Percentiles rank a stretch among this genome's conserved stretches.
phyloP scores from a whole-genome alignment of 1,139 yeast genomes.

The Magnusiomyces tetraspermus region DNA sequence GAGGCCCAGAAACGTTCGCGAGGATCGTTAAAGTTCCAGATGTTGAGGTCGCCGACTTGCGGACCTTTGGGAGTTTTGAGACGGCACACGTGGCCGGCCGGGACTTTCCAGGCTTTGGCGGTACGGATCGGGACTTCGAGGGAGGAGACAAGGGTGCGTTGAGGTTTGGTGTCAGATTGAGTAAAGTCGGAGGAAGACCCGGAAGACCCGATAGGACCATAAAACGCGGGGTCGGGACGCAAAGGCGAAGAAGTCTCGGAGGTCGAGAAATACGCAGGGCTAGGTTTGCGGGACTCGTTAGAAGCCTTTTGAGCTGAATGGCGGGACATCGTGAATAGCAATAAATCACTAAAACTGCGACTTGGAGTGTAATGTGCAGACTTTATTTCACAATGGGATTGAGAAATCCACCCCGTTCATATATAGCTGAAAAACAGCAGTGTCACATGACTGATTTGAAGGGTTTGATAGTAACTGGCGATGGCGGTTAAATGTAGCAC shows the following conservation, averaged over 20 bases:
- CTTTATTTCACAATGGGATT: no score
- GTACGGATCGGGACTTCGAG: conserved; percentile 44
- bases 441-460: no score
- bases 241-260: conserved; percentile 39
- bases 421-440: no score
- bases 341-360: no score
- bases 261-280: conserved; percentile 47
- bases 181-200: no score
- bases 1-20: conserved; percentile 64
- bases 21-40: conserved; percentile 53
- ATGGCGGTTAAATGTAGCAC: no score
- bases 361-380: no score
- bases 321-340: not conserved
- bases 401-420: no score
- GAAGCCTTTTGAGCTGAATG: conserved; percentile 10
- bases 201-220: conserved; percentile 39
- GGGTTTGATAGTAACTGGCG: no score
- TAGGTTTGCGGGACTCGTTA: conserved; percentile 12
- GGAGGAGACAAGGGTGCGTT: conserved; percentile 31
- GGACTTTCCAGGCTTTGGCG: conserved; percentile 53
- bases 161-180: conserved; percentile 23
- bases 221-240: conserved; percentile 42
- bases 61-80: conserved; percentile 60
- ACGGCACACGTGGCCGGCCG: conserved; percentile 49
- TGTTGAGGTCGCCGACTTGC: conserved; percentile 59